Percentiles rank a stretch among this genome's conserved stretches.
These are phyloP conservation scores for Fragaria ananassa DNA, from an alignment of 306 rosid genomes.

Conservation along the genomic window DNA sequence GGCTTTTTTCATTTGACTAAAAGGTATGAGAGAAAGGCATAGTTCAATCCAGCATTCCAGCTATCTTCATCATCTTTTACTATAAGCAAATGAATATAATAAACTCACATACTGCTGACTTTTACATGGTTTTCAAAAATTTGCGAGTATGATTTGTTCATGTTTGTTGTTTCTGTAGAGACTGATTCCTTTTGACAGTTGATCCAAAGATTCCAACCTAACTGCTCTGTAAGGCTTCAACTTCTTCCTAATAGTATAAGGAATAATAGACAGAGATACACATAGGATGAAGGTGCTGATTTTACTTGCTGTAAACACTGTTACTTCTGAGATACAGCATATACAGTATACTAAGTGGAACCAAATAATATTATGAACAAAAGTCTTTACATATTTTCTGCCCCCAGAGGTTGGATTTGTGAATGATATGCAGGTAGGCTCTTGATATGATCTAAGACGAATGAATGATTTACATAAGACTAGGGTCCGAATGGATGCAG, in stretches of 20 bases:
- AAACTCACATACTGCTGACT: neutral
- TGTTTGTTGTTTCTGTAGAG: neutral
- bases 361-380: neutral
- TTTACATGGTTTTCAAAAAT: neutral
- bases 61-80: constrained; percentile 5
- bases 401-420: neutral
- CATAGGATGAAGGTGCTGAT: neutral
- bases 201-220: neutral
- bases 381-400: constrained; percentile 10
- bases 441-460: constrained; percentile 11
- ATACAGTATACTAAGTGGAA: neutral
- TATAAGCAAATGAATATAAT: neutral
- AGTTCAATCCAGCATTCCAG: constrained; percentile 25
- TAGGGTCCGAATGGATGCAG: constrained; percentile 15
- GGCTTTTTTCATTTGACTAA: constrained; percentile 11
- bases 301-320: neutral
- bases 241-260: neutral
- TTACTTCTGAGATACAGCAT: neutral
- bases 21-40: neutral
- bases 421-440: constrained; percentile 4
- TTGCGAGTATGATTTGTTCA: neutral
- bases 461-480: constrained; percentile 12
- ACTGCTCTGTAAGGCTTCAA: neutral
- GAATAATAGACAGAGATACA: neutral
- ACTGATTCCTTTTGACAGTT: neutral